Base-by-base conservation (phyloP, 2,329 filamentous ascomycete genomes). In the Colletotrichum theobromicola region DNA sequence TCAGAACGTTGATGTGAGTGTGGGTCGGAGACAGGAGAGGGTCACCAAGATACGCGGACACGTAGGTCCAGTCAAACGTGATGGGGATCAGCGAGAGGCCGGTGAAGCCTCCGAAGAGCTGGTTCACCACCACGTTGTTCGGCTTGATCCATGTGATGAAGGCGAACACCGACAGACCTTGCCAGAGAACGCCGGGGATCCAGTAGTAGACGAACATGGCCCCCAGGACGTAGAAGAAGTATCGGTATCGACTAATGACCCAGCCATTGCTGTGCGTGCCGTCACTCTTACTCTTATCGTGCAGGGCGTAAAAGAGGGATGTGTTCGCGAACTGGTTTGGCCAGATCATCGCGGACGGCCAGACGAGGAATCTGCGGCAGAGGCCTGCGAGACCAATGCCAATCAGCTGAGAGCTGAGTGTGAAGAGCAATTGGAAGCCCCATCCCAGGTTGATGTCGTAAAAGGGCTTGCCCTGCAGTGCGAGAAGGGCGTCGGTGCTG, bases 291-390 rank as follows among this genome's bases (percentile, higher is more conserved):
- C 79, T 83, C 75, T 83, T 83, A 67, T 86, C 84, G 60, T 87
- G 85, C 4, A 87, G 82, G 18, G 83, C 84, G 34, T 85, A 82
- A 75, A 90, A 85, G 9, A 91, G 82, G 0, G 86, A 84, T 0
- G 85, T 87, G 75, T 86, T 89, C 4, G 85, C 86, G 69, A 88
- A 83, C 18, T 87, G 85, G 60, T 80, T 84, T 3, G 90, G 90
- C 90, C 90, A 92, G 73, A 92, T 88, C 90, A 92, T 92, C 35
- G 89, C 87, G 2, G 90, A 88, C 1, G 89, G 91, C 80, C 84
- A 88, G n/a, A 90, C 87, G 24, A 92, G 85, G 80, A 90, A 92
- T 28, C 88, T 85, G 32, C 90, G 85, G 35, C 87, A 85, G 57
- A 92, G 80, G 1, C 90, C 90, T 1, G 91, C 90, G 18, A 93